A percentile compares a stretch with the other conserved stretches of the same genome.
Evolutionary conservation across 75 land plant genomes (phyloP).

Genomic region (Pinus taeda): DNA sequence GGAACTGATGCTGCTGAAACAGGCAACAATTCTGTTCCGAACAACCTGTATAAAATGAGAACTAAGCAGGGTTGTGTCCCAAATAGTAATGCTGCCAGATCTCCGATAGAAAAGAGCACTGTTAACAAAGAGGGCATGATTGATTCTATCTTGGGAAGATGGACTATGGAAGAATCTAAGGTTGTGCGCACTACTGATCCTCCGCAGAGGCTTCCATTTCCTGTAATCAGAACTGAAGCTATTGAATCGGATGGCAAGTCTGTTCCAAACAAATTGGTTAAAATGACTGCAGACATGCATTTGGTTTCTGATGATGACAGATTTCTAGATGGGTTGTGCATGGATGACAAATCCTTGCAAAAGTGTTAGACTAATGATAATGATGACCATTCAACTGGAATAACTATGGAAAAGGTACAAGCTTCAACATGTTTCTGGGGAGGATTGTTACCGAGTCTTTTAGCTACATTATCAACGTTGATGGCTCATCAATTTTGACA

Average conservation of each 20-base stretch:
- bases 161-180: neutral
- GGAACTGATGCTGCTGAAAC: neutral
- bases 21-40: too few species aligned
- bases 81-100: too few species aligned
- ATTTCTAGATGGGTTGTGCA: too few species aligned
- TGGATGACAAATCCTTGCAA: too few species aligned
- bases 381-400: too few species aligned
- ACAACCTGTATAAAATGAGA: too few species aligned
- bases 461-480: slow-evolving; percentile 83
- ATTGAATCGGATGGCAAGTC: slow-evolving; percentile 4
- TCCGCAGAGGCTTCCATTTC: neutral
- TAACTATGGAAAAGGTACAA: slow-evolving; percentile 71
- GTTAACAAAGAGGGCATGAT: neutral
- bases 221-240: neutral
- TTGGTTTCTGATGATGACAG: neutral
- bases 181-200: neutral
- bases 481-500: slow-evolving; percentile 75
- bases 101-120: too few species aligned
- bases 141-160: neutral
- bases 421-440: slow-evolving; percentile 98
- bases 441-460: slow-evolving; percentile 72
- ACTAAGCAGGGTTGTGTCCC: too few species aligned
- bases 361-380: too few species aligned
- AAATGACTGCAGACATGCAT: neutral
- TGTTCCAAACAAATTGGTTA: neutral